Conservation (phyloP, 1,284 basidiomycete genomes). For the Xerocomus amazonicus region DNA sequence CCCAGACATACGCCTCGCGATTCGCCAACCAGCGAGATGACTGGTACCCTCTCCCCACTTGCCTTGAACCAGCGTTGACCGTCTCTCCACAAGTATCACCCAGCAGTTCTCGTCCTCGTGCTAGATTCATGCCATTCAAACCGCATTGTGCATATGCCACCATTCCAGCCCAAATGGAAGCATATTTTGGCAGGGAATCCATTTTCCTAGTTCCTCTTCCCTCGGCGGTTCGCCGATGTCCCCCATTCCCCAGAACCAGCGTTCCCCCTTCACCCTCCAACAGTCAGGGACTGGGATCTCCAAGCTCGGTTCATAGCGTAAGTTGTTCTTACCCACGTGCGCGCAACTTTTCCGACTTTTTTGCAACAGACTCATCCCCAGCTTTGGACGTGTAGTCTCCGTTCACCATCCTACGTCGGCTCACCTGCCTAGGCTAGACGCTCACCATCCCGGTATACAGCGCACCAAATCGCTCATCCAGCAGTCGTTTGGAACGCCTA, state of each 20-base stretch:
- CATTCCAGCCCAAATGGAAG: constrained; percentile 13
- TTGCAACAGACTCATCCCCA: constrained; percentile 9
- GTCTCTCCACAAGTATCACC: constrained; percentile 3
- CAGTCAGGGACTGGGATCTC: constrained; percentile 8
- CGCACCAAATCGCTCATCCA: constrained; percentile 22
- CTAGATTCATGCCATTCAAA: constrained; percentile 2
- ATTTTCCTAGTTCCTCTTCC: constrained; percentile 12
- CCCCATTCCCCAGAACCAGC: neutral
- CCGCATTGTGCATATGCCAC: constrained; percentile 2
- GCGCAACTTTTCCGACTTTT: neutral
- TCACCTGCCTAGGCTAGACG: constrained; percentile 4
- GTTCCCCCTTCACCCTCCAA: constrained; percentile 10
- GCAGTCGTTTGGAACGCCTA: constrained; percentile 10
- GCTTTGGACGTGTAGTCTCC: constrained; percentile 1
- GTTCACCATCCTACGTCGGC: constrained; percentile 9
- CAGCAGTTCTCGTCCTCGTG: neutral
- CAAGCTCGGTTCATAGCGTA: constrained; percentile 12
- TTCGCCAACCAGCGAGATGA: constrained; percentile 14
- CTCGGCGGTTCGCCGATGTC: constrained; percentile 3
- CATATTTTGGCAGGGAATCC: constrained; percentile 11
- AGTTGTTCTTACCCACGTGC: neutral
- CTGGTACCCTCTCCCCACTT: constrained; percentile 20
- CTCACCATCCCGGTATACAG: constrained; percentile 8
- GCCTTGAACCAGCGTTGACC: constrained; percentile 5
- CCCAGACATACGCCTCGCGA: neutral